These are phyloP conservation scores for Nigrospora sphaerica DNA, from an alignment of 2,329 filamentous ascomycete genomes.

Conservation along the genomic window DNA sequence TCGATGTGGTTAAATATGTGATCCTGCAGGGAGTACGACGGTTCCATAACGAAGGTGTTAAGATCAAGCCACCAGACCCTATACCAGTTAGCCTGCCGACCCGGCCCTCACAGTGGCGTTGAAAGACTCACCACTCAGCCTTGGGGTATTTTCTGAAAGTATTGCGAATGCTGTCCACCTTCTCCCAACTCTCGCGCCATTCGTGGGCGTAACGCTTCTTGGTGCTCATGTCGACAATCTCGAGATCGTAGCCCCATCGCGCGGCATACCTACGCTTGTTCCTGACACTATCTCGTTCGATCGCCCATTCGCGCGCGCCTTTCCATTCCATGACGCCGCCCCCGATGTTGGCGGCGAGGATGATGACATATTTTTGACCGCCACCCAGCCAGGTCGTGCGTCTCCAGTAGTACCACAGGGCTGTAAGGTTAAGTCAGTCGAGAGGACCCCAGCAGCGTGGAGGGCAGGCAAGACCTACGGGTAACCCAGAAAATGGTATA, in stretches of 20 bases:
- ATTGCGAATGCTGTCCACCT: constrained; percentile 87
- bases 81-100: constrained; percentile 4
- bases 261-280: constrained; percentile 89
- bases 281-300: constrained; percentile 89
- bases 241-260: constrained; percentile 89
- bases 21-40: constrained; percentile 76
- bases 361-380: constrained; percentile 87
- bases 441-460: background rate
- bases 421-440: constrained; percentile 26
- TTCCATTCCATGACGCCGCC: constrained; percentile 99
- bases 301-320: constrained; percentile 93
- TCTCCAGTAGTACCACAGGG: constrained; percentile 57
- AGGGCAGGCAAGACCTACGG: constrained; percentile 50
- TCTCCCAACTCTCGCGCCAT: constrained; percentile 99
- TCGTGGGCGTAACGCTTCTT: constrained; percentile 98
- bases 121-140: constrained; percentile 75
- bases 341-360: constrained; percentile 87
- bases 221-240: constrained; percentile 97
- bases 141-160: constrained; percentile 89
- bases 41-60: constrained; percentile 98
- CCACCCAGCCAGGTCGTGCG: constrained; percentile 68
- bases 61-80: constrained; percentile 99
- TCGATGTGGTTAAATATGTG: constrained; percentile 82
- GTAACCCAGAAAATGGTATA: constrained; percentile 63
- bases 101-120: too few species aligned